Percentiles rank a stretch among this genome's conserved stretches.
phyloP scores from a whole-genome alignment of 306 rosid species.

The Luffa acutangula region DNA sequence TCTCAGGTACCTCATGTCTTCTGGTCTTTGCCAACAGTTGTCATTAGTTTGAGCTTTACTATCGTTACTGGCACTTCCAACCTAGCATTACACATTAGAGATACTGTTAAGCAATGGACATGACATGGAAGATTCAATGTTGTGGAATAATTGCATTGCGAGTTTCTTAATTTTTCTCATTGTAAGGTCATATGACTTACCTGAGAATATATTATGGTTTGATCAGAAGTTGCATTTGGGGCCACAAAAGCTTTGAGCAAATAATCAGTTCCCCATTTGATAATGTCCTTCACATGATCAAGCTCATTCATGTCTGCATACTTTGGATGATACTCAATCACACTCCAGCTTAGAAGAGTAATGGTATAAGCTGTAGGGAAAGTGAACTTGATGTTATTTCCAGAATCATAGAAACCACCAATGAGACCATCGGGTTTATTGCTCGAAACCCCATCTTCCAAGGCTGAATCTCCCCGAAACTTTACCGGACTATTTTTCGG shows the following conservation, averaged over 20 bases:
- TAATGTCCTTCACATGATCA: constrained; percentile 66
- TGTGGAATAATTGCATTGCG: not conserved
- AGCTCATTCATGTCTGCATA: constrained; percentile 58
- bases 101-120: not conserved
- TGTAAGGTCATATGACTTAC: constrained; percentile 19
- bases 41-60: constrained; percentile 27
- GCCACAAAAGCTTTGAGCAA: constrained; percentile 46
- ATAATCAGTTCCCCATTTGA: constrained; percentile 79
- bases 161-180: not conserved
- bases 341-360: constrained; percentile 74
- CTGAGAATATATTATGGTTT: constrained; percentile 54
- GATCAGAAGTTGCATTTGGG: constrained; percentile 28
- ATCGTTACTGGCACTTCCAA: constrained; percentile 45
- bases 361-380: constrained; percentile 75
- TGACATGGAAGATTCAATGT: not conserved
- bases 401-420: constrained; percentile 94
- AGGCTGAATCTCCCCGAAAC: constrained; percentile 66
- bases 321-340: constrained; percentile 60
- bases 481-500: constrained; percentile 46
- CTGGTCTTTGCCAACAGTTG: constrained; percentile 74
- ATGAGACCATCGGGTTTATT: constrained; percentile 24
- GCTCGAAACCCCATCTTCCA: constrained; percentile 40
- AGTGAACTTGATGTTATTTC: constrained; percentile 69
- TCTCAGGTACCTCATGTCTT: constrained; percentile 52
- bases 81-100: constrained; percentile 28